Evolutionary conservation across 1,284 basidiomycete genomes (phyloP).

Genomic region (Leccinum holopus): DNA sequence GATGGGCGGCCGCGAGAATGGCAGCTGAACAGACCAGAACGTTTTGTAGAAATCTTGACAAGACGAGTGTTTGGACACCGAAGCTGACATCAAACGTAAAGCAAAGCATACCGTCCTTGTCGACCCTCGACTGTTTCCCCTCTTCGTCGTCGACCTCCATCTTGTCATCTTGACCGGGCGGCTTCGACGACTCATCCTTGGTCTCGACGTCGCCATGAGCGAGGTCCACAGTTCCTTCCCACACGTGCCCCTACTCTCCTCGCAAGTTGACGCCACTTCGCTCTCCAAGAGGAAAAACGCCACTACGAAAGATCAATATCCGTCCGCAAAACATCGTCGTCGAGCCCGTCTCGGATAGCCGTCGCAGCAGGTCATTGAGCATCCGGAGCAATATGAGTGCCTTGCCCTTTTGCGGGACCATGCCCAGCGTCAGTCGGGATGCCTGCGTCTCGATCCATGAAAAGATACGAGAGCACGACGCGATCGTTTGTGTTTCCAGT

Average conservation of each 20-base stretch:
- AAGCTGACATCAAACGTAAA: constrained; percentile 1
- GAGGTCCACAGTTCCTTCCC: constrained; percentile 60
- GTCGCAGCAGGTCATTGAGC: constrained; percentile 81
- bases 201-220: constrained; percentile 31
- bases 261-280: constrained; percentile 87
- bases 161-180: constrained; percentile 26
- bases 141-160: constrained; percentile 43
- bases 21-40: constrained; percentile 82
- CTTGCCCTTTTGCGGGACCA: constrained; percentile 85
- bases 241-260: constrained; percentile 80
- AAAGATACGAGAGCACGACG: constrained; percentile 79
- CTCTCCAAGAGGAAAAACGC: constrained; percentile 84
- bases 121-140: constrained; percentile 41
- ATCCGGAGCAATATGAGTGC: constrained; percentile 81
- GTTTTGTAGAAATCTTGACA: constrained; percentile 72
- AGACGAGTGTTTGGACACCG: constrained; percentile 4
- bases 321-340: constrained; percentile 85
- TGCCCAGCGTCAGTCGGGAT: constrained; percentile 62
- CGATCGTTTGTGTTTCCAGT: constrained; percentile 78
- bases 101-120: constrained; percentile 60
- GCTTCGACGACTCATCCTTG: constrained; percentile 27
- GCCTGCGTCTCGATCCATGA: constrained; percentile 78
- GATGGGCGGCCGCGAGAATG: constrained; percentile 68
- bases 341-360: constrained; percentile 80
- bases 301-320: constrained; percentile 82